These are phyloP conservation scores for Cyberlindnera nakhonratchasimensis DNA, from an alignment of 805 yeast genomes.

Conservation along the genomic window DNA sequence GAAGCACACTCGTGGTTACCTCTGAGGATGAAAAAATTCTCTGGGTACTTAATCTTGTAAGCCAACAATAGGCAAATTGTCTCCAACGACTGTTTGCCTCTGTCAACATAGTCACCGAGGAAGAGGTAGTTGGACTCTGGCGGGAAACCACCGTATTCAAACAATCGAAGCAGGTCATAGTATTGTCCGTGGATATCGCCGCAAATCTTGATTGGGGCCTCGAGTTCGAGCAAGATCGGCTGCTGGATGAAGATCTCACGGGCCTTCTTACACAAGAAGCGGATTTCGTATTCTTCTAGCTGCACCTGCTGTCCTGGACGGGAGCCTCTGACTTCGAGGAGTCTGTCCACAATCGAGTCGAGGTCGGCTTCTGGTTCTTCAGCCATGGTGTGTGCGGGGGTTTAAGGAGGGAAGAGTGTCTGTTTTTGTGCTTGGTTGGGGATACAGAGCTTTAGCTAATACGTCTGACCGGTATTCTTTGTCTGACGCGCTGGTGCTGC, in stretches of 20 bases:
- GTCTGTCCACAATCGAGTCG: conserved; percentile 94
- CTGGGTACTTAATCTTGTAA: conserved; percentile 97
- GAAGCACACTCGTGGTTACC: conserved; percentile 99
- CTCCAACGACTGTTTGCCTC: conserved; percentile 96
- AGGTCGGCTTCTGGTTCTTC: conserved; percentile 80
- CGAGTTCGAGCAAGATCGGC: conserved; percentile 91
- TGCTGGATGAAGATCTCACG: conserved; percentile 97
- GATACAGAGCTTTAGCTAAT: no score
- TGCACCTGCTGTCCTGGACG: conserved; percentile 98
- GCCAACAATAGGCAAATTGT: conserved; percentile 92
- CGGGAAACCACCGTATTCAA: conserved; percentile 98
- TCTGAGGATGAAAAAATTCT: conserved; percentile 92
- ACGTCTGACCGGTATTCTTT: no score
- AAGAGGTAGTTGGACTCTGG: conserved; percentile 97
- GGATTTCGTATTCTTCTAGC: conserved; percentile 88
- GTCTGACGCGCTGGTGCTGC: conserved; percentile 2
- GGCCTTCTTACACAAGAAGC: conserved; percentile 94
- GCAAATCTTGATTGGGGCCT: conserved; percentile 93
- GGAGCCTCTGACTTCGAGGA: conserved; percentile 95
- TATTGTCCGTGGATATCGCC: conserved; percentile 99
- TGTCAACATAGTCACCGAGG: conserved; percentile 96
- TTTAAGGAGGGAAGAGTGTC: no score
- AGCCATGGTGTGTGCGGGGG: conserved; percentile 31
- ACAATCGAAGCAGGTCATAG: conserved; percentile 89
- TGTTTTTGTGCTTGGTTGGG: conserved; percentile 9